phyloP scores from a whole-genome alignment of 2,329 filamentous ascomycete species.

The Colletotrichum sp. region DNA sequence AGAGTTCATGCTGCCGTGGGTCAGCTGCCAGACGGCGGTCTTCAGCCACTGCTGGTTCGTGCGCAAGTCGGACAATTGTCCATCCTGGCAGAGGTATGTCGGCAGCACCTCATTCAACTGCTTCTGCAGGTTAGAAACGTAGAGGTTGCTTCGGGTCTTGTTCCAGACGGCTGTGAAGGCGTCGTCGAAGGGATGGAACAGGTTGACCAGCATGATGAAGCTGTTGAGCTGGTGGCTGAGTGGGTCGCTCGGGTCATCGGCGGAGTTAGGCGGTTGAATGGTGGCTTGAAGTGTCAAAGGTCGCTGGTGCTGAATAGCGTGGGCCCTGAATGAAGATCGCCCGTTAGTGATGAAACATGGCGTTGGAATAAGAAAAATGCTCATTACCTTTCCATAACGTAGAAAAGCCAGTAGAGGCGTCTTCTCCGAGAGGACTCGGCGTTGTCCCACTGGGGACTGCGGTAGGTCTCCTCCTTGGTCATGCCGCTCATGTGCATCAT shows the following conservation, averaged over 20 bases:
- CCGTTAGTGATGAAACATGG: slow-evolving; percentile 6
- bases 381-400: slow-evolving; percentile 71
- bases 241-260: slow-evolving; percentile 64
- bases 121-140: slow-evolving; percentile 64
- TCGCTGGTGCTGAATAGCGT: slow-evolving; percentile 72
- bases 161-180: slow-evolving; percentile 70
- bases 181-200: slow-evolving; percentile 73
- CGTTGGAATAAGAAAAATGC: neutral
- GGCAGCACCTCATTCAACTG: slow-evolving; percentile 63
- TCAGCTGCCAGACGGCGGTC: slow-evolving; percentile 68
- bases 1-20: slow-evolving; percentile 54
- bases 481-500: slow-evolving; percentile 66
- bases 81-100: slow-evolving; percentile 56
- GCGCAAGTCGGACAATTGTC: slow-evolving; percentile 59
- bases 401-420: slow-evolving; percentile 76
- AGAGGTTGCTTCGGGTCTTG: slow-evolving; percentile 64
- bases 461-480: slow-evolving; percentile 68
- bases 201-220: slow-evolving; percentile 64
- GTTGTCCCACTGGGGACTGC: slow-evolving; percentile 52
- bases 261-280: slow-evolving; percentile 67
- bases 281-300: slow-evolving; percentile 74
- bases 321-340: slow-evolving; percentile 53
- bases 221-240: slow-evolving; percentile 56
- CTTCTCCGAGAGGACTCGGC: slow-evolving; percentile 68
- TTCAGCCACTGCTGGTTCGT: slow-evolving; percentile 71